Percentiles rank a stretch among this genome's conserved stretches.
These are phyloP conservation scores for Phytophthora europaea DNA, from an alignment of 352 stramenopile species.

Conservation along the genomic window DNA sequence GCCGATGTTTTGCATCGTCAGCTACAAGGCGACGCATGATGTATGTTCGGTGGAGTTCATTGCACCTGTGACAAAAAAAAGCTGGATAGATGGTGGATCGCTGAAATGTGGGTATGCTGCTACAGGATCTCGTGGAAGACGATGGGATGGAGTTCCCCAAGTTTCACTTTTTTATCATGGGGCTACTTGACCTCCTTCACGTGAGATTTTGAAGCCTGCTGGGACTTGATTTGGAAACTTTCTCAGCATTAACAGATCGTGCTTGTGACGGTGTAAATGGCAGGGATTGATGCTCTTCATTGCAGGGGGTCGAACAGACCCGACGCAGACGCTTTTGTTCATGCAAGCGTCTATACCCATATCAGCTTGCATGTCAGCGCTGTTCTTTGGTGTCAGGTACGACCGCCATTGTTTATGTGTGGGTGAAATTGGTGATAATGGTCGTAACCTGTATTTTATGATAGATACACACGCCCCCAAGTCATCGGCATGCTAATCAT, in stretches of 20 bases:
- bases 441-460: neutral
- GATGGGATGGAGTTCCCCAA: conserved; percentile 90
- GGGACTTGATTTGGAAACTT: neutral
- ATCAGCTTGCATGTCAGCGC: conserved; percentile 65
- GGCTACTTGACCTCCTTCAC: conserved; percentile 82
- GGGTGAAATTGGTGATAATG: neutral
- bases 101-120: conserved; percentile 5
- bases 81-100: neutral
- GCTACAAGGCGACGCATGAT: conserved; percentile 84
- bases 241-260: neutral
- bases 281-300: conserved; percentile 90
- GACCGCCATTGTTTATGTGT: neutral
- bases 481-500: conserved; percentile 80
- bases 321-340: conserved; percentile 87
- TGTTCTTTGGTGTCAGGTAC: conserved; percentile 69
- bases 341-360: conserved; percentile 87
- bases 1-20: conserved; percentile 88
- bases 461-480: conserved; percentile 79
- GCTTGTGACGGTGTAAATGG: neutral
- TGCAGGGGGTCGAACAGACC: conserved; percentile 81
- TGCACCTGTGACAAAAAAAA: neutral
- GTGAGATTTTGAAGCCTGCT: conserved; percentile 42
- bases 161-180: conserved; percentile 90
- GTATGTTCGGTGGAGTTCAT: conserved; percentile 35
- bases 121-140: conserved; percentile 86